A percentile compares a stretch with the other conserved stretches of the same genome.
Conservation (phyloP, 164 flowering plant species). For the Hamamelis virginiana region DNA sequence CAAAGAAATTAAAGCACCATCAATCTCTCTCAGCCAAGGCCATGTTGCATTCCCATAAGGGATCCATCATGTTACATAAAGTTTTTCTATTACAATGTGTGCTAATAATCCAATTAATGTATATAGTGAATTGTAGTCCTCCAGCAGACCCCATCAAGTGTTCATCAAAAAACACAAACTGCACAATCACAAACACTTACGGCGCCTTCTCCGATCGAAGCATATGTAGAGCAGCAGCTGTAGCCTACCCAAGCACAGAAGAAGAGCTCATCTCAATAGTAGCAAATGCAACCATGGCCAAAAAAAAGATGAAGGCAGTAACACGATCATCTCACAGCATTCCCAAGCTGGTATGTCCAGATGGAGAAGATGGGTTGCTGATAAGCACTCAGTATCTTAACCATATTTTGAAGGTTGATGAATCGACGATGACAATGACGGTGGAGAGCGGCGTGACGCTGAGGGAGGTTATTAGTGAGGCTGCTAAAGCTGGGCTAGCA, state of each 20-base stretch:
- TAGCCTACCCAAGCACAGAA: slow-evolving; percentile 53
- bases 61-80: too few species aligned
- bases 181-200: slow-evolving; percentile 75
- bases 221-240: slow-evolving; percentile 46
- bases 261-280: slow-evolving; percentile 49
- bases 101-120: slow-evolving; percentile 1
- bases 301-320: slow-evolving; percentile 55
- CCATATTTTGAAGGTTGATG: slow-evolving; percentile 28
- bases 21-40: too few species aligned
- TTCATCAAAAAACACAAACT: slow-evolving; percentile 28
- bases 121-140: slow-evolving; percentile 34
- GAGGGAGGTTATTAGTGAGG: slow-evolving; percentile 47
- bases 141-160: slow-evolving; percentile 68
- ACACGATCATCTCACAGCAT: slow-evolving; percentile 64
- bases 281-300: slow-evolving; percentile 40
- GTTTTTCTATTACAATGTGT: too few species aligned
- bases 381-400: slow-evolving; percentile 62
- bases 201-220: slow-evolving; percentile 68
- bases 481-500: slow-evolving; percentile 55
- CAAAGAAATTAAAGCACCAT: too few species aligned
- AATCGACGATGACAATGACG: slow-evolving; percentile 32
- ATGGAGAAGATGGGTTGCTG: slow-evolving; percentile 50
- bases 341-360: slow-evolving; percentile 64
- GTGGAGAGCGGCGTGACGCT: slow-evolving; percentile 64
- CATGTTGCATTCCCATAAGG: too few species aligned